A percentile compares a stretch with the other conserved stretches of the same genome.
Evolutionary conservation across 2,329 filamentous ascomycete genomes (phyloP).

Genomic region (Neocucurbitaria cava): DNA sequence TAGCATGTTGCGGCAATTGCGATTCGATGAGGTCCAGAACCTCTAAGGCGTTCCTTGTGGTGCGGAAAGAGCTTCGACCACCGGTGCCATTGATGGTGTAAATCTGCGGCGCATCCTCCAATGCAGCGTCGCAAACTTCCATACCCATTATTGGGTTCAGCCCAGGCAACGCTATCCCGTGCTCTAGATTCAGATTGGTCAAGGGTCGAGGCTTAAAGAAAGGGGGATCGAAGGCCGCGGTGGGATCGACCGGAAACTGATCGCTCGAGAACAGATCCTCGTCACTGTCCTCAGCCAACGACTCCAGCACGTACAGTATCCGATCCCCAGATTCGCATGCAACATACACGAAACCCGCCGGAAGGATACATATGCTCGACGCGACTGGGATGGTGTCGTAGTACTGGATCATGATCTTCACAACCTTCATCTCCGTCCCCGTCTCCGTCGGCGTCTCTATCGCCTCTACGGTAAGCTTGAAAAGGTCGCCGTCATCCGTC

Average conservation of each 20-base stretch:
- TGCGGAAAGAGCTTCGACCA: constrained; percentile 87
- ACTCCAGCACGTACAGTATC: constrained; percentile 96
- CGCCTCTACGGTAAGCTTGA: constrained; percentile 96
- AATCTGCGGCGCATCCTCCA: constrained; percentile 95
- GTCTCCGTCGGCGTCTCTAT: too few species aligned
- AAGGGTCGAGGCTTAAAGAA: constrained; percentile 84
- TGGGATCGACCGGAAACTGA: constrained; percentile 77
- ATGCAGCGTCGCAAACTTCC: constrained; percentile 87
- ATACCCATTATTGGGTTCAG: constrained; percentile 92
- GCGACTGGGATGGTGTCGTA: constrained; percentile 95
- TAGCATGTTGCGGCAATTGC: constrained; percentile 85
- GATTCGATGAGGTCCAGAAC: constrained; percentile 97
- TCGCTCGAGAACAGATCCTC: constrained; percentile 87
- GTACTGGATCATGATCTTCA: constrained; percentile 89
- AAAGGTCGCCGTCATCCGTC: constrained; percentile 96
- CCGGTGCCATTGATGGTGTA: constrained; percentile 91
- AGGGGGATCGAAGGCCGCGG: constrained; percentile 74
- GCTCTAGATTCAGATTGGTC: constrained; percentile 85
- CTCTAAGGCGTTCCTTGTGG: constrained; percentile 88
- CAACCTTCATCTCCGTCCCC: too few species aligned
- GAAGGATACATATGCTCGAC: constrained; percentile 86
- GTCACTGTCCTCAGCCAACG: constrained; percentile 93
- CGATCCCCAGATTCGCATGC: constrained; percentile 93
- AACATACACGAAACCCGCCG: constrained; percentile 93
- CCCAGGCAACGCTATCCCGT: constrained; percentile 79